Evolutionary conservation across 2,329 filamentous ascomycete genomes (phyloP), one percentile per base, ranked within the genome.

Genomic region (Cephalotrichum gorgonifer): DNA sequence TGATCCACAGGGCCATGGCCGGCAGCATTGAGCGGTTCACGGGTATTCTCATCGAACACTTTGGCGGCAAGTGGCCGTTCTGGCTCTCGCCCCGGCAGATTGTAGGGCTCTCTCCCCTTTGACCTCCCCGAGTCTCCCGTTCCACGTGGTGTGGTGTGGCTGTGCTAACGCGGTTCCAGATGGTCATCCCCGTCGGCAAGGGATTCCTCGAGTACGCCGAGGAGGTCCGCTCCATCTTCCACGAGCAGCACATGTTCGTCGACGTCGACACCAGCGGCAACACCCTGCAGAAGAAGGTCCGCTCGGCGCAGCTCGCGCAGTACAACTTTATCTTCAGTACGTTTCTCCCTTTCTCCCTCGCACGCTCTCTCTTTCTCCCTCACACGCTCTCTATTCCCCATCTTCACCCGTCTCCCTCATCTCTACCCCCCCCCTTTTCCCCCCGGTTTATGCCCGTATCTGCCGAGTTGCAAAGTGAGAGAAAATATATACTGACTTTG

Each of bases 271-370:
- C 42, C 31, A 61, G 78, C 56, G 81, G 85, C 58, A 88, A 91
- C 68, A 93, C 86, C 6, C 80, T 93, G 69, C 83, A 88, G 65
- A 91, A 93, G 78, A 93, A 93, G 79, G 88, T 93, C 56, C 83
- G 86, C 57, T 89, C 78, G 50, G 87, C 82, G 14, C 87, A 93
- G 67, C 66, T 91, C 58, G 75, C 83, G 47, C 83, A 89, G 66
- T 91, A 90, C 71, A 90, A 90, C 71, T 89, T 86, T 66, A 86
- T 89, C 58, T 86, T 90, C 59, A 78, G 79, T 81, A 66, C 64
- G 74, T 58, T 15, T 27, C 14, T n/a, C n/a, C n/a, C n/a, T n/a
- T n/a, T n/a, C n/a, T n/a, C n/a, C n/a, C n/a, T n/a, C n/a, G n/a
- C n/a, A n/a, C n/a, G n/a, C n/a, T n/a, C n/a, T n/a, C n/a, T n/a